These are phyloP conservation scores for Smithsoniella earleae DNA, from an alignment of 163 green algal genomes.

Conservation along the genomic window DNA sequence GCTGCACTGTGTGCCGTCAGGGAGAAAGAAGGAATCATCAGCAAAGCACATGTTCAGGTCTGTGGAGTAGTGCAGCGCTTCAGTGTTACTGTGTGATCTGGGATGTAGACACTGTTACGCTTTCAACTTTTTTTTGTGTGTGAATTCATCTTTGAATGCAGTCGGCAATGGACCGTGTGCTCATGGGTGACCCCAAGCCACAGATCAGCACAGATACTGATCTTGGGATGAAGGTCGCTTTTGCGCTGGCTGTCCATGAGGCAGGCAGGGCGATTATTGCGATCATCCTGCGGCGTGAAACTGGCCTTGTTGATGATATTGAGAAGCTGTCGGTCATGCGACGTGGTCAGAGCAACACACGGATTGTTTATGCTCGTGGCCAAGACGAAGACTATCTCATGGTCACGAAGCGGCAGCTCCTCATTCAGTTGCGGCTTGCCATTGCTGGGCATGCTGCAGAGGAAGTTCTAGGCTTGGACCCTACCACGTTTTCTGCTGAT, in stretches of 20 bases:
- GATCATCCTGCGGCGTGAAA: conserved; percentile 16
- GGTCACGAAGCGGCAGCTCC: conserved; percentile 11
- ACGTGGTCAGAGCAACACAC: conserved; percentile 28
- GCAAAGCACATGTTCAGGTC: conserved; percentile 20
- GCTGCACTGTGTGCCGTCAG: conserved; percentile 60
- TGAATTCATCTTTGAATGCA: too few relatives aligned
- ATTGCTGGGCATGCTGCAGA: conserved; percentile 22
- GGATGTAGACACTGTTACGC: too few relatives aligned
- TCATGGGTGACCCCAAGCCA: conserved; percentile 25
- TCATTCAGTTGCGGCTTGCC: conserved; percentile 6
- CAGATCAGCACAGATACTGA: conserved; percentile 9
- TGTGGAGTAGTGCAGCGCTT: too few relatives aligned
- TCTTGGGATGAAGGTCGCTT: not conserved
- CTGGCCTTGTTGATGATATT: conserved; percentile 29
- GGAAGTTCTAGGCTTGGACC: conserved; percentile 17
- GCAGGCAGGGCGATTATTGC: conserved; percentile 33
- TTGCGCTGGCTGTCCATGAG: conserved; percentile 34
- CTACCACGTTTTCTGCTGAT: conserved; percentile 6
- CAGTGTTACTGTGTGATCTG: too few relatives aligned
- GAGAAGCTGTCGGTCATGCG: conserved; percentile 35
- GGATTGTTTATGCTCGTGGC: conserved; percentile 29
- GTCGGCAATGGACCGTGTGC: conserved; percentile 30
- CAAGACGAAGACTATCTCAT: conserved; percentile 22
- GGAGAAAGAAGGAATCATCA: conserved; percentile 42
- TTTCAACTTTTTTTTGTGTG: too few relatives aligned